Evolutionary conservation across 306 rosid species (phyloP).

Genomic region (Cicer pinnatifidum): DNA sequence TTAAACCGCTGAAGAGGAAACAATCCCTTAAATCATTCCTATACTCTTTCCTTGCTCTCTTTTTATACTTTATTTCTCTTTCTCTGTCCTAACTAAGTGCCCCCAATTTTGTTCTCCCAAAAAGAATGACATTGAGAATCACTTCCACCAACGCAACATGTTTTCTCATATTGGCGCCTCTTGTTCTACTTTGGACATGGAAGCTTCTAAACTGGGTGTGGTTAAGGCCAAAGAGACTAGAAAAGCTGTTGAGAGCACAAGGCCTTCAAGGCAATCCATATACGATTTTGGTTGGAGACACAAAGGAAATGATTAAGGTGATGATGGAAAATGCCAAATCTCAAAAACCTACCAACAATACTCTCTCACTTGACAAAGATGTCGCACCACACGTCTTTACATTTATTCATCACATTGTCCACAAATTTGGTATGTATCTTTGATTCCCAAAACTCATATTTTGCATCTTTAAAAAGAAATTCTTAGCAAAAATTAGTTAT

Average conservation of each 20-base stretch:
- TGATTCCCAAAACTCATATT: not conserved
- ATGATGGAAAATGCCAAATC: slow-evolving; percentile 43
- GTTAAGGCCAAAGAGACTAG: slow-evolving; percentile 37
- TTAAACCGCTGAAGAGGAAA: too few relatives aligned
- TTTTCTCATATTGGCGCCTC: not conserved
- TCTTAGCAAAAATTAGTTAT: too few relatives aligned
- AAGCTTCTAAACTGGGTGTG: slow-evolving; percentile 52
- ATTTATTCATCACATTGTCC: not conserved
- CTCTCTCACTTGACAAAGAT: slow-evolving; percentile 42
- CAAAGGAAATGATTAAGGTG: slow-evolving; percentile 14
- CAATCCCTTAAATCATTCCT: too few relatives aligned
- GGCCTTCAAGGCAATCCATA: slow-evolving; percentile 57
- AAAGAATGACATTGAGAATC: not conserved
- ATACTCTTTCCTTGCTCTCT: too few relatives aligned
- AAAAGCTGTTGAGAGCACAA: slow-evolving; percentile 48
- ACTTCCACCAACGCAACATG: slow-evolving; percentile 5
- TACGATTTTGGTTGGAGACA: slow-evolving; percentile 23
- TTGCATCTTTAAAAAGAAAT: too few relatives aligned
- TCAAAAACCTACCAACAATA: slow-evolving; percentile 41
- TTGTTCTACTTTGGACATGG: slow-evolving; percentile 48
- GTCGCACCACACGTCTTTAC: not conserved
- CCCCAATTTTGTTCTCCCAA: not conserved
- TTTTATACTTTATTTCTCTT: too few relatives aligned
- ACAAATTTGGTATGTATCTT: slow-evolving; percentile 5
- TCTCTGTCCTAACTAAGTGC: too few relatives aligned